Conservation (phyloP, 2,329 filamentous ascomycete species). For the Venturia aucupariae region DNA sequence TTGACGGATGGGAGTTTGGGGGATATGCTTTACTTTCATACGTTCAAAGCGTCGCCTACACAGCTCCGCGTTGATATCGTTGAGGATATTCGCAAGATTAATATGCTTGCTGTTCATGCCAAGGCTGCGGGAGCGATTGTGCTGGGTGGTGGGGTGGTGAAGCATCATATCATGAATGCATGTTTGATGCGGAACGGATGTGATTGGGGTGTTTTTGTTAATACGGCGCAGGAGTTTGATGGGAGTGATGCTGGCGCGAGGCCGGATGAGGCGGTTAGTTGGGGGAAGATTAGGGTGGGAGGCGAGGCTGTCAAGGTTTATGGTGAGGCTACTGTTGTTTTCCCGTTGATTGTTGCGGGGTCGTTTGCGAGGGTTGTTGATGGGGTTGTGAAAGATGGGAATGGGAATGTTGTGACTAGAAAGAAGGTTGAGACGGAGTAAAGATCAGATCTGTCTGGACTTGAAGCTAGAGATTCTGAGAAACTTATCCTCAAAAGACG, state of each 20-base stretch:
- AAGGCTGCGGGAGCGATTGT: conserved; percentile 92
- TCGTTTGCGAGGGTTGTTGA: conserved; percentile 44
- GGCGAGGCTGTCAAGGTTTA: conserved; percentile 82
- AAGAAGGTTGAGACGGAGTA: background rate
- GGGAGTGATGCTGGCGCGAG: conserved; percentile 91
- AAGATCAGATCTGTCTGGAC: too few species aligned
- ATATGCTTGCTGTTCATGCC: conserved; percentile 80
- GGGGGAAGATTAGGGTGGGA: conserved; percentile 93
- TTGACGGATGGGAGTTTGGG: conserved; percentile 90
- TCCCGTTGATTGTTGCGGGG: conserved; percentile 57
- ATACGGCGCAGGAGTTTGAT: conserved; percentile 95
- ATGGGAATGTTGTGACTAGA: background rate
- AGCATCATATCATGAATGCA: conserved; percentile 97
- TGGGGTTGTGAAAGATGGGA: background rate
- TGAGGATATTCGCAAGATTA: conserved; percentile 86
- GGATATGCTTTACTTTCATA: conserved; percentile 98
- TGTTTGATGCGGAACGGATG: conserved; percentile 96
- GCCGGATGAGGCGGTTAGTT: conserved; percentile 93
- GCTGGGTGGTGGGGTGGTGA: conserved; percentile 86
- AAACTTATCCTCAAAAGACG: too few species aligned
- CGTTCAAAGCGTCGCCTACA: conserved; percentile 75
- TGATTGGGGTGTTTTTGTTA: conserved; percentile 94
- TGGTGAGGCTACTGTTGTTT: conserved; percentile 58
- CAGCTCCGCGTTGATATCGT: conserved; percentile 85
- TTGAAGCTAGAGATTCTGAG: too few species aligned